Evolutionary conservation across 2,329 filamentous ascomycete species (phyloP).

Genomic region (Fusarium subglutinans): DNA sequence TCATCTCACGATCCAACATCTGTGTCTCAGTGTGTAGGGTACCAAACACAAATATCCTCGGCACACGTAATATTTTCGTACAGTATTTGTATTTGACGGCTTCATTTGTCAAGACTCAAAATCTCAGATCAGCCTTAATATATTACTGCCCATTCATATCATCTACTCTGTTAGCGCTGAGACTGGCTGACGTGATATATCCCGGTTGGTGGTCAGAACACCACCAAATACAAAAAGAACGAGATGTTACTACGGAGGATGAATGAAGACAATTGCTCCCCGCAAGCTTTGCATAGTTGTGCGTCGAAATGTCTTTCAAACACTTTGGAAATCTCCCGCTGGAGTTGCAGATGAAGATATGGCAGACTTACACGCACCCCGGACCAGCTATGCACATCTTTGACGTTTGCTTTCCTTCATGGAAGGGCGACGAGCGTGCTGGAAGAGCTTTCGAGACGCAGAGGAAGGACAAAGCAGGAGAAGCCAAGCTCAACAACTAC

Average conservation of each 20-base stretch:
- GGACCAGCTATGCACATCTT: constrained; percentile 43
- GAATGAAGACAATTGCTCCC: too few relatives aligned
- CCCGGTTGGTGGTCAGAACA: not conserved
- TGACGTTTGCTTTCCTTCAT: constrained; percentile 43
- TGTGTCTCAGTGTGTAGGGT: not conserved
- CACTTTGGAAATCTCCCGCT: constrained; percentile 32
- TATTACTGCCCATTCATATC: not conserved
- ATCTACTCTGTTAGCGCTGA: constrained; percentile 17
- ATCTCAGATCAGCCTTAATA: not conserved
- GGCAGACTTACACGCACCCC: constrained; percentile 25
- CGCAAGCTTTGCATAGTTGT: too few relatives aligned
- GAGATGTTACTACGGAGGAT: not conserved
- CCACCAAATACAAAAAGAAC: not conserved
- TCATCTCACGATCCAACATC: not conserved
- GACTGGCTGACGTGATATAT: constrained; percentile 15
- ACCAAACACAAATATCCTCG: not conserved
- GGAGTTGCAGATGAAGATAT: constrained; percentile 40
- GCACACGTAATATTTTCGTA: not conserved
- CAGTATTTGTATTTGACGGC: not conserved
- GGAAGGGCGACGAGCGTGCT: constrained; percentile 18
- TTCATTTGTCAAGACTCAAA: not conserved
- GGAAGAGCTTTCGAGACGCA: constrained; percentile 22
- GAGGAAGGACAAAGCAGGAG: not conserved
- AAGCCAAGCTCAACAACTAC: constrained; percentile 9
- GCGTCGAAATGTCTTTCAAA: constrained; percentile 32